These are phyloP conservation scores for Lachancea sp. DNA, from an alignment of 805 yeast species.

Conservation along the genomic window DNA sequence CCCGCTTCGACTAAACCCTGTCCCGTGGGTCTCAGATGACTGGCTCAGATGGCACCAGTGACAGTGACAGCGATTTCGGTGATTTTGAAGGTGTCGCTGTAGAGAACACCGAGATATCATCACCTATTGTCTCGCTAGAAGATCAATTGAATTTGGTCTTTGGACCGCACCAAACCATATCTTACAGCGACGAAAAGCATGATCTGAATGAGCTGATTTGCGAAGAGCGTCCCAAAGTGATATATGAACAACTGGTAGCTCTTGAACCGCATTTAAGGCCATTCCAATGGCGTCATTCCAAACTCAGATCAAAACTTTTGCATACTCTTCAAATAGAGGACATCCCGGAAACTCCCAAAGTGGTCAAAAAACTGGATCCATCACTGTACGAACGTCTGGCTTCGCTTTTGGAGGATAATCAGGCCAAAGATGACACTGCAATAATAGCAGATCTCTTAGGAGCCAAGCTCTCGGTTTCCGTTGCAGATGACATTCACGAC, in stretches of 20 bases:
- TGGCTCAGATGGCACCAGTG: slow-evolving; percentile 5
- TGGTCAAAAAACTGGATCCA: background rate
- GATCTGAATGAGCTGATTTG: slow-evolving; percentile 15
- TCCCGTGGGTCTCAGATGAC: background rate
- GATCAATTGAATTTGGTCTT: slow-evolving; percentile 1
- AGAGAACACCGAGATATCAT: slow-evolving; percentile 6
- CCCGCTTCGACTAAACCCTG: too few relatives aligned
- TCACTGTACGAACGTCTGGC: background rate
- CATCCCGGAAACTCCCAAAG: slow-evolving; percentile 3
- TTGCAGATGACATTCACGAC: background rate
- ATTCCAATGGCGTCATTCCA: slow-evolving; percentile 26
- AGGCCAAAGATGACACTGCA: background rate
- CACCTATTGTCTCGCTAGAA: background rate
- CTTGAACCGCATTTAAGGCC: slow-evolving; percentile 19
- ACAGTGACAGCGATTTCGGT: slow-evolving; percentile 31
- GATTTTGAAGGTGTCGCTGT: slow-evolving; percentile 30
- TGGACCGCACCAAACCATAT: background rate
- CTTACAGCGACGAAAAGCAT: background rate
- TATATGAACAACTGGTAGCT: slow-evolving; percentile 28
- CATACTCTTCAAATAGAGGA: slow-evolving; percentile 25
- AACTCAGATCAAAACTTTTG: slow-evolving; percentile 20
- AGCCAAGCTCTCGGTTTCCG: background rate
- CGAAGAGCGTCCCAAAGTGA: slow-evolving; percentile 27
- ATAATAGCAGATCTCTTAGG: background rate
- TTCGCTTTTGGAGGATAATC: background rate